Percentiles rank a stretch among this genome's conserved stretches.
phyloP scores from a whole-genome alignment of 345 rosid genomes.

The Kernera saxatilis region DNA sequence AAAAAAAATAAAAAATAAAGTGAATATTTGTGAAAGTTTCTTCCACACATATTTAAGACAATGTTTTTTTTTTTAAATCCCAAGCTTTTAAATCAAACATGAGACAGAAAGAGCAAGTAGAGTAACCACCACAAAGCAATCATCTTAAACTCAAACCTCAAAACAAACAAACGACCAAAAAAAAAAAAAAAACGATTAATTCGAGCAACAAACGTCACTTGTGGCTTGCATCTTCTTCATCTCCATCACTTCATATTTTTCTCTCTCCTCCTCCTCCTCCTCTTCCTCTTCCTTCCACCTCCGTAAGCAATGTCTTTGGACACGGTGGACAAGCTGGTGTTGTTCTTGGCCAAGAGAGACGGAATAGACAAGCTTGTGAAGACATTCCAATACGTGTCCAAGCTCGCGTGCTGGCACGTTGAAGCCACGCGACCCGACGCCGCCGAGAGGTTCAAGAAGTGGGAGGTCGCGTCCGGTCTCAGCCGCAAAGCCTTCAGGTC shows the following conservation, averaged over 20 bases:
- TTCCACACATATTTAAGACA: constrained; percentile 16
- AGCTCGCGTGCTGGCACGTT: constrained; percentile 75
- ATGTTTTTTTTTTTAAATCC: neutral
- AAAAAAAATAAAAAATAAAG: neutral
- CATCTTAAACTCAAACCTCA: constrained; percentile 25
- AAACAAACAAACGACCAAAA: constrained; percentile 12
- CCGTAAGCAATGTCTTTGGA: constrained; percentile 45
- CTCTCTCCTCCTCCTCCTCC: neutral
- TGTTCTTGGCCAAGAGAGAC: constrained; percentile 88
- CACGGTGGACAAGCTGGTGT: constrained; percentile 80
- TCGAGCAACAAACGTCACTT: constrained; percentile 1
- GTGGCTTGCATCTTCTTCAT: constrained; percentile 16
- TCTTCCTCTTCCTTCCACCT: neutral
- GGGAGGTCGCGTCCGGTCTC: constrained; percentile 95
- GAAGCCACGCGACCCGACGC: constrained; percentile 49
- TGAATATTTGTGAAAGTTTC: neutral
- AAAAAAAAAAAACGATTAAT: neutral
- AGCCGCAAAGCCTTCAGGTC: constrained; percentile 82
- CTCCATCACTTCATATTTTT: neutral
- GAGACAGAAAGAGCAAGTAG: constrained; percentile 14
- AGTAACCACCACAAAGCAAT: constrained; percentile 24
- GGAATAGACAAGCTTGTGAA: constrained; percentile 99
- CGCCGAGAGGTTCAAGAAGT: constrained; percentile 65
- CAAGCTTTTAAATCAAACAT: neutral
- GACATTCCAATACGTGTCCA: constrained; percentile 93